A percentile compares a stretch with the other conserved stretches of the same genome.
These are phyloP conservation scores for Aspergillus aculeatinus DNA, from an alignment of 2,329 filamentous ascomycete genomes.

Conservation along the genomic window DNA sequence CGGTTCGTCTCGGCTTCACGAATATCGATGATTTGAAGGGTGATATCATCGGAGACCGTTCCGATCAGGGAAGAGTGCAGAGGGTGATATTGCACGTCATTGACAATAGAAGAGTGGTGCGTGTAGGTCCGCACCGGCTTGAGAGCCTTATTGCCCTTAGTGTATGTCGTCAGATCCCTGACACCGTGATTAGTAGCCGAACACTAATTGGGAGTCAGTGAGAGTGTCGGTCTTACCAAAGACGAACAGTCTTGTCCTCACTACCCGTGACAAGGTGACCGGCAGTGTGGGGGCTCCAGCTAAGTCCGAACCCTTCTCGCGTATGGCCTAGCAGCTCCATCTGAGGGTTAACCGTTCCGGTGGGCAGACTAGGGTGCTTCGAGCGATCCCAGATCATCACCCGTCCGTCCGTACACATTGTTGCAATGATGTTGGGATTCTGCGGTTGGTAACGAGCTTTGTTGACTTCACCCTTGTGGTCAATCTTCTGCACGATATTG, in stretches of 20 bases:
- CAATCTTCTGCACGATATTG: constrained; percentile 90
- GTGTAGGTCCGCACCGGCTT: constrained; percentile 74
- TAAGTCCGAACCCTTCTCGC: constrained; percentile 85
- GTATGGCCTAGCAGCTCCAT: constrained; percentile 82
- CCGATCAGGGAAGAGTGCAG: constrained; percentile 82
- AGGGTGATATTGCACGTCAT: constrained; percentile 95
- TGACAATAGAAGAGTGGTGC: constrained; percentile 87
- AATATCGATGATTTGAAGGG: constrained; percentile 87
- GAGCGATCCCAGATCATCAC: constrained; percentile 95
- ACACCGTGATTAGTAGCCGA: constrained; percentile 8
- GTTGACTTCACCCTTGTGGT: constrained; percentile 95
- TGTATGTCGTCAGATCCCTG: constrained; percentile 78
- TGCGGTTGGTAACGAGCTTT: constrained; percentile 97
- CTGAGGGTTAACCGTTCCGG: constrained; percentile 73
- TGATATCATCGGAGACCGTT: constrained; percentile 92
- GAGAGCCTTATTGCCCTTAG: constrained; percentile 67
- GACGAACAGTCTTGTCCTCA: constrained; percentile 84
- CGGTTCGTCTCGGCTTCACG: constrained; percentile 65
- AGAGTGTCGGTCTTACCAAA: constrained; percentile 66
- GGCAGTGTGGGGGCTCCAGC: constrained; percentile 82
- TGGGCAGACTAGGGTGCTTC: constrained; percentile 79
- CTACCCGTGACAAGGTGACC: constrained; percentile 86
- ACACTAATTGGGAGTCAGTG: not conserved
- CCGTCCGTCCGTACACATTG: constrained; percentile 80
- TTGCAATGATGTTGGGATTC: constrained; percentile 94